Evolutionary conservation across 1,284 basidiomycete genomes (phyloP).

Genomic region (Heterobasidion parviporum): DNA sequence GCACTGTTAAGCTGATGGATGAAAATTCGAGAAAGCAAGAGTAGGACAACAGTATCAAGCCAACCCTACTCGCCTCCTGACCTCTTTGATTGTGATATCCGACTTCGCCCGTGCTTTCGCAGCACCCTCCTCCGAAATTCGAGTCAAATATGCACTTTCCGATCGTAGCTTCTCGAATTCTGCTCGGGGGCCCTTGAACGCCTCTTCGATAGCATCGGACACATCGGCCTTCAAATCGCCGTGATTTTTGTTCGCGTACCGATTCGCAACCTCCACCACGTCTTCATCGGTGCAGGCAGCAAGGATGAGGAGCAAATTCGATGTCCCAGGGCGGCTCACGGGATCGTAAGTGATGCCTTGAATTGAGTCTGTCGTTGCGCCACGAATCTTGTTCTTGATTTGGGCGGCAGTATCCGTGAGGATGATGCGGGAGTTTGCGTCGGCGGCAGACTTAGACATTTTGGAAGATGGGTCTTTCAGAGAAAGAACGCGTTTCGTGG

Average conservation of each 20-base stretch:
- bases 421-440: slow-evolving; percentile 76
- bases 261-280: slow-evolving; percentile 36
- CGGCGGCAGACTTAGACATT: slow-evolving; percentile 92
- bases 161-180: slow-evolving; percentile 59
- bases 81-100: slow-evolving; percentile 54
- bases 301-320: slow-evolving; percentile 78
- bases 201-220: slow-evolving; percentile 63
- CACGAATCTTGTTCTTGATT: slow-evolving; percentile 68
- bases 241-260: slow-evolving; percentile 53
- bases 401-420: slow-evolving; percentile 67
- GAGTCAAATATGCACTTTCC: slow-evolving; percentile 56
- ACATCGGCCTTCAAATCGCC: slow-evolving; percentile 69
- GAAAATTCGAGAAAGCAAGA: neutral
- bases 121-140: slow-evolving; percentile 61
- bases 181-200: slow-evolving; percentile 60
- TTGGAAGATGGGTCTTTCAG: slow-evolving; percentile 81
- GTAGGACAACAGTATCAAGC: slow-evolving; percentile 7
- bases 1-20: neutral
- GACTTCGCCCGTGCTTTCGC: slow-evolving; percentile 58
- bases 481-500: slow-evolving; percentile 72
- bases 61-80: slow-evolving; percentile 64
- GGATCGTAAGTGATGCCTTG: slow-evolving; percentile 75
- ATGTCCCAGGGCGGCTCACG: slow-evolving; percentile 66
- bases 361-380: slow-evolving; percentile 82
- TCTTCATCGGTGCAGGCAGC: slow-evolving; percentile 54